A percentile compares a stretch with the other conserved stretches of the same genome.
Conservation (phyloP, 2,329 filamentous ascomycete genomes). For the Alternaria triticina region DNA sequence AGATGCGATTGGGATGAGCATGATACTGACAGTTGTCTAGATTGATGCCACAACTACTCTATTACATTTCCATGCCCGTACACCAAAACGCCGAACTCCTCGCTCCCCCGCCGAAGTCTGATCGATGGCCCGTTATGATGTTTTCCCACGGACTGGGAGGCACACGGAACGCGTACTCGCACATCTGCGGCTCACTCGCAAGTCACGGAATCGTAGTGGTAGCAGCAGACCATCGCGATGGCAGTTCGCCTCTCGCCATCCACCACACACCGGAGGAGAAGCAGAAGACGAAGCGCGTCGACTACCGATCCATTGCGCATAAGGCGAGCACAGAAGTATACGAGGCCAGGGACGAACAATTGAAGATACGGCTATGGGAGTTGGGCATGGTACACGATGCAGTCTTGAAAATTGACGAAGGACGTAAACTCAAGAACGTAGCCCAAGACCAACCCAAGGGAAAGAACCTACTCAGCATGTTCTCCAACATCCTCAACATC, state of each 20-base stretch:
- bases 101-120: conserved; percentile 52
- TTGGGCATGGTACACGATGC: conserved; percentile 73
- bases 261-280: conserved; percentile 64
- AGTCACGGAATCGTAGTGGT: conserved; percentile 82
- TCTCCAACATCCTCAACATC: conserved; percentile 69
- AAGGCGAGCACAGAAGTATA: conserved; percentile 70
- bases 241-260: conserved; percentile 76
- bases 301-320: conserved; percentile 63
- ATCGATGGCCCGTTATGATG: conserved; percentile 79
- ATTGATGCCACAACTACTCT: conserved; percentile 72
- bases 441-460: conserved; percentile 49
- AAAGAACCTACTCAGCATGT: conserved; percentile 61
- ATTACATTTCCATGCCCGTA: conserved; percentile 75
- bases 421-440: conserved; percentile 55
- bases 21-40: conserved; percentile 45
- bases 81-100: conserved; percentile 73
- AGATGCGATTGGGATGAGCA: not conserved
- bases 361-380: conserved; percentile 81
- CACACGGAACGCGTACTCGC: conserved; percentile 83
- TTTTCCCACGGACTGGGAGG: conserved; percentile 89
- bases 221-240: conserved; percentile 83
- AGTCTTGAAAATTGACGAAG: conserved; percentile 69
- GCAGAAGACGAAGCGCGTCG: conserved; percentile 48
- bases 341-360: conserved; percentile 70
- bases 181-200: conserved; percentile 77